A percentile compares a stretch with the other conserved stretches of the same genome.
Evolutionary conservation across 495 filamentous ascomycete genomes (phyloP).

Genomic region (Daldinia bambusicola): DNA sequence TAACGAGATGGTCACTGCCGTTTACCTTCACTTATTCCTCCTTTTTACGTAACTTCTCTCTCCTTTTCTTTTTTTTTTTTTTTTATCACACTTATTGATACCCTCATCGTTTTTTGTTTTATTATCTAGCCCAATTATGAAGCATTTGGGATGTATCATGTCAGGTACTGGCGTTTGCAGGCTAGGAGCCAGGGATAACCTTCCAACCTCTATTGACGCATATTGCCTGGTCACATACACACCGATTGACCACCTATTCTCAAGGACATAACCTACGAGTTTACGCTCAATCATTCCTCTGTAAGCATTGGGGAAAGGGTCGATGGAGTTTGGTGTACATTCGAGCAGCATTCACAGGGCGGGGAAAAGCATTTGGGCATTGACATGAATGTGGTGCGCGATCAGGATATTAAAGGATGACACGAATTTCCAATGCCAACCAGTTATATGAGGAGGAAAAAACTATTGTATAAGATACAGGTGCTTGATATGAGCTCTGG

Average conservation of each 20-base stretch:
- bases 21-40: slow-evolving; percentile 12
- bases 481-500: slow-evolving; percentile 29
- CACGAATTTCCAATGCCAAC: slow-evolving; percentile 17
- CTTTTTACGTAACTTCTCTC: background rate
- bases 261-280: background rate
- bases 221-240: slow-evolving; percentile 29
- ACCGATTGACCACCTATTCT: background rate
- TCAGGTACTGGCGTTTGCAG: slow-evolving; percentile 41
- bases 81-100: slow-evolving; percentile 42
- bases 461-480: slow-evolving; percentile 33
- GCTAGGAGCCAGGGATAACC: slow-evolving; percentile 30
- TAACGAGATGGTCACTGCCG: slow-evolving; percentile 15
- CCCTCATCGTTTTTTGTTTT: slow-evolving; percentile 47
- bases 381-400: slow-evolving; percentile 15
- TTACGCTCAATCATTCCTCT: background rate
- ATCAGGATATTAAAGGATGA: slow-evolving; percentile 23
- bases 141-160: slow-evolving; percentile 45
- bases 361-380: slow-evolving; percentile 32
- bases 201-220: slow-evolving; percentile 31
- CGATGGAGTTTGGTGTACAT: slow-evolving; percentile 36
- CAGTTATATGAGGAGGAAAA: slow-evolving; percentile 4
- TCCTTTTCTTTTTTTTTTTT: slow-evolving; percentile 20
- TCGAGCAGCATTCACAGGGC: slow-evolving; percentile 32
- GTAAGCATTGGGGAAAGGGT: slow-evolving; percentile 10
- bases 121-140: slow-evolving; percentile 29